Evolutionary conservation across 768 basidiomycete genomes (phyloP).

Genomic region (Rhizopogon sp.): DNA sequence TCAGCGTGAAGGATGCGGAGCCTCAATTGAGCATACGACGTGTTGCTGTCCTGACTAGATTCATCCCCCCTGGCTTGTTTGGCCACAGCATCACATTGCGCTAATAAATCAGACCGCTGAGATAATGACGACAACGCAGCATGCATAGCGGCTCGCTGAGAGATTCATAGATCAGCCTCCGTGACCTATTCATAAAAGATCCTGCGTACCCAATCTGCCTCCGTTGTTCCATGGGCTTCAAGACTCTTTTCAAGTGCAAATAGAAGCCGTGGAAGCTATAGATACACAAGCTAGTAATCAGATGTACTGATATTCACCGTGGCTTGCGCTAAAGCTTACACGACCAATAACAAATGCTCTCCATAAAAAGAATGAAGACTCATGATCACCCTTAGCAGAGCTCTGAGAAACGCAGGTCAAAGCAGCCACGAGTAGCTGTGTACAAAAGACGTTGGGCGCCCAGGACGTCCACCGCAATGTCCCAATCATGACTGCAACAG

Average conservation of each 20-base stretch:
- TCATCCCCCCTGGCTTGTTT: constrained; percentile 24
- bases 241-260: constrained; percentile 49
- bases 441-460: constrained; percentile 60
- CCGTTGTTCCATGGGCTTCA: constrained; percentile 40
- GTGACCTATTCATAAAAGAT: neutral
- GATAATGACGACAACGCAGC: constrained; percentile 43
- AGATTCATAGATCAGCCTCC: constrained; percentile 8
- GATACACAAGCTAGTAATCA: constrained; percentile 2
- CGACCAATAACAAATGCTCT: constrained; percentile 67
- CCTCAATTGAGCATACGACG: constrained; percentile 7
- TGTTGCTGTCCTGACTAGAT: constrained; percentile 10
- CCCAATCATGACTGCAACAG: constrained; percentile 50
- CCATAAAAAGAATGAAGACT: constrained; percentile 47
- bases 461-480: constrained; percentile 59
- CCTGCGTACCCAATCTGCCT: constrained; percentile 53
- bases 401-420: constrained; percentile 58
- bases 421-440: constrained; percentile 61
- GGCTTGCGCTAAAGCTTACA: constrained; percentile 35
- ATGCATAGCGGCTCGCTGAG: constrained; percentile 40
- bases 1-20: constrained; percentile 7
- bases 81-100: constrained; percentile 47
- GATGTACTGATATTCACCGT: neutral
- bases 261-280: constrained; percentile 59
- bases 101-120: constrained; percentile 49
- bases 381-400: constrained; percentile 23